A percentile compares a stretch with the other conserved stretches of the same genome.
Evolutionary conservation across 441 rosid species (phyloP).

Genomic region (Gossypium gossypioides): DNA sequence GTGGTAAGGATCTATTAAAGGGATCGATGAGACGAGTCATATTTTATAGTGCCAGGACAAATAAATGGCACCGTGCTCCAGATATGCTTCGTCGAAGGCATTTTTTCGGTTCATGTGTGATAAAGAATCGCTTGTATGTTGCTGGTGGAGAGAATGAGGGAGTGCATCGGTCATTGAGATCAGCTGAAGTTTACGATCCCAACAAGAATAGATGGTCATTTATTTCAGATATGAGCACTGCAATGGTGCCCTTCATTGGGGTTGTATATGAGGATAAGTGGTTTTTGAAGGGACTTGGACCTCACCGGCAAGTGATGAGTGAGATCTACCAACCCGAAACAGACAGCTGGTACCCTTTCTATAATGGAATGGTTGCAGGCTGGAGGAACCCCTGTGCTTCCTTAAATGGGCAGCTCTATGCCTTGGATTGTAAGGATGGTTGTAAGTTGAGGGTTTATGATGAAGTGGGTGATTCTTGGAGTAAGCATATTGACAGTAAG

Average conservation of each 20-base stretch:
- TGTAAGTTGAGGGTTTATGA: conserved; percentile 43
- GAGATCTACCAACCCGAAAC: conserved; percentile 40
- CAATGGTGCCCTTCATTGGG: conserved; percentile 48
- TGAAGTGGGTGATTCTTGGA: conserved; percentile 39
- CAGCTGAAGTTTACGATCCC: conserved; percentile 50
- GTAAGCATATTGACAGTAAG: conserved; percentile 38
- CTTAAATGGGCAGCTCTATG: conserved; percentile 36
- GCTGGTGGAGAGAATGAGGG: conserved; percentile 54
- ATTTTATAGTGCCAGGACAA: conserved; percentile 42
- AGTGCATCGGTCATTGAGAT: conserved; percentile 36
- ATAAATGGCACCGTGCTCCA: conserved; percentile 52
- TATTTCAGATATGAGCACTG: conserved; percentile 44
- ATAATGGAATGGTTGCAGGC: conserved; percentile 43
- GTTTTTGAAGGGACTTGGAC: conserved; percentile 45
- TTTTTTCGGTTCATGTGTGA: conserved; percentile 49
- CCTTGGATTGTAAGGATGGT: conserved; percentile 46
- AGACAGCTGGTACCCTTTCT: conserved; percentile 37
- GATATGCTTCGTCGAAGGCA: conserved; percentile 47
- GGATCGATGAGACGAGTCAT: conserved; percentile 51
- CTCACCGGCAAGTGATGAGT: conserved; percentile 41
- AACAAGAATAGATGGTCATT: conserved; percentile 48
- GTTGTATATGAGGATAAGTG: conserved; percentile 41
- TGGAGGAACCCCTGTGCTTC: conserved; percentile 47
- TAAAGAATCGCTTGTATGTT: conserved; percentile 46
- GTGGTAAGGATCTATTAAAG: conserved; percentile 43